These are phyloP conservation scores for Stenocarpella maydis DNA, from an alignment of 2,329 filamentous ascomycete species.

Conservation along the genomic window DNA sequence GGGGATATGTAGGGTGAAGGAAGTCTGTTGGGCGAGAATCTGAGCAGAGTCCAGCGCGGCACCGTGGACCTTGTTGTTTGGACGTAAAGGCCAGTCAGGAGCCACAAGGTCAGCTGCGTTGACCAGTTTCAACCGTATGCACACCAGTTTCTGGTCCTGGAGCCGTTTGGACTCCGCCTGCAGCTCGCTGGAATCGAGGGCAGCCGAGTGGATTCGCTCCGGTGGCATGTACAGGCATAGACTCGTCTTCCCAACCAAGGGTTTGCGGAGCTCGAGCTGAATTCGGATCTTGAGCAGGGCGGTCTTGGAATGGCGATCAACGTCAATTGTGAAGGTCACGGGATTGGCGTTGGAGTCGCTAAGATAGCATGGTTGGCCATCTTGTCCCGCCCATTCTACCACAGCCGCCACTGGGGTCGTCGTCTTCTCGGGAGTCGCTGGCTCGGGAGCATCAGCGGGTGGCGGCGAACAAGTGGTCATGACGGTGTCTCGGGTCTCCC, in stretches of 20 bases:
- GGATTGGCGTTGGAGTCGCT: conserved; percentile 18
- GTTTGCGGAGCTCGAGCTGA: conserved; percentile 13
- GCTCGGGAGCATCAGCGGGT: not conserved
- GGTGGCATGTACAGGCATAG: conserved; percentile 9
- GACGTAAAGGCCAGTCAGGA: conserved; percentile 17
- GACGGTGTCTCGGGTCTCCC: not conserved
- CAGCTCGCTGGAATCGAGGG: not conserved
- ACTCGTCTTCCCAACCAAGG: conserved; percentile 6
- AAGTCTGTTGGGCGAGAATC: conserved; percentile 15
- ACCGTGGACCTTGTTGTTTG: conserved; percentile 27
- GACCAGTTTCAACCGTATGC: not conserved
- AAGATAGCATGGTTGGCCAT: conserved; percentile 2
- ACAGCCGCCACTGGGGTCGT: conserved; percentile 5
- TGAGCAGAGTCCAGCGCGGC: conserved; percentile 25
- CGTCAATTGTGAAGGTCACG: not conserved
- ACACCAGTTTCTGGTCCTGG: not conserved
- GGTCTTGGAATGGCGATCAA: conserved; percentile 6
- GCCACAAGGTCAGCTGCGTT: conserved; percentile 4
- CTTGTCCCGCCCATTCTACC: conserved; percentile 7
- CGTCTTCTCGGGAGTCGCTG: not conserved
- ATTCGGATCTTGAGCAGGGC: conserved; percentile 9
- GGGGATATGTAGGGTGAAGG: conserved; percentile 10
- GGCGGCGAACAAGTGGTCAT: not conserved
- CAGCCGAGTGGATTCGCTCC: conserved; percentile 16
- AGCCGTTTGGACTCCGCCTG: not conserved